These are phyloP conservation scores for Phlebiopsis flavidoalba DNA, from an alignment of 768 basidiomycete genomes.

Conservation along the genomic window DNA sequence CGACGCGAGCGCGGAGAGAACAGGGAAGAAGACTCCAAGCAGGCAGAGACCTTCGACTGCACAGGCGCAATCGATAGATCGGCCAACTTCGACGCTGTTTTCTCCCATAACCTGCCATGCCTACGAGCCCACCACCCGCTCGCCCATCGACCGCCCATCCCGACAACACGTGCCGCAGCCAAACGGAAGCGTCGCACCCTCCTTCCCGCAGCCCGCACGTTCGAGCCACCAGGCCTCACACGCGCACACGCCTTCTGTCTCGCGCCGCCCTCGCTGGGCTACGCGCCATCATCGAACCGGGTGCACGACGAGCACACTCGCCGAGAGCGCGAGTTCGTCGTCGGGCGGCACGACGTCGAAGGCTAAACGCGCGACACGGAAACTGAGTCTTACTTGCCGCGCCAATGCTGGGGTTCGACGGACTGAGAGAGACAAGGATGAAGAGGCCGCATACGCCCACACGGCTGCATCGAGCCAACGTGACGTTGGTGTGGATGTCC, in stretches of 20 bases:
- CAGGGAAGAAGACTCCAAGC: conserved; percentile 16
- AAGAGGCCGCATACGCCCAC: conserved; percentile 21
- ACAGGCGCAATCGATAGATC: conserved; percentile 22
- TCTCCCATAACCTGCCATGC: conserved; percentile 19
- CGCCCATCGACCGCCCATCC: background rate
- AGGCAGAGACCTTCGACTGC: conserved; percentile 36
- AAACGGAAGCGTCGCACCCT: background rate
- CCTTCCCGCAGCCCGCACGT: background rate
- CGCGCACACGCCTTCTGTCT: conserved; percentile 3
- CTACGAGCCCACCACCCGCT: background rate
- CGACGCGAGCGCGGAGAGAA: conserved; percentile 2
- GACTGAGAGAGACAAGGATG: conserved; percentile 45
- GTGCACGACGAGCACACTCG: conserved; percentile 10
- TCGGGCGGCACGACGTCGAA: conserved; percentile 7
- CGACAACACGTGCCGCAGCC: background rate
- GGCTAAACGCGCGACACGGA: conserved; percentile 47
- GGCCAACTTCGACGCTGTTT: conserved; percentile 8
- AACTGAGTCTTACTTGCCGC: conserved; percentile 63
- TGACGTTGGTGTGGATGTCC: too few relatives aligned
- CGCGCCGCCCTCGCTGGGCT: background rate
- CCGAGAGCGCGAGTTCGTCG: conserved; percentile 12
- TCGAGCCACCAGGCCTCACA: conserved; percentile 3
- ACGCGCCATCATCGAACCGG: conserved; percentile 11
- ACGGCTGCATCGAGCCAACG: too few relatives aligned
- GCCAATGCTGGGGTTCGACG: conserved; percentile 47